phyloP scores from a whole-genome alignment of 352 stramenopile species.

The Elongisporangium anandrum region DNA sequence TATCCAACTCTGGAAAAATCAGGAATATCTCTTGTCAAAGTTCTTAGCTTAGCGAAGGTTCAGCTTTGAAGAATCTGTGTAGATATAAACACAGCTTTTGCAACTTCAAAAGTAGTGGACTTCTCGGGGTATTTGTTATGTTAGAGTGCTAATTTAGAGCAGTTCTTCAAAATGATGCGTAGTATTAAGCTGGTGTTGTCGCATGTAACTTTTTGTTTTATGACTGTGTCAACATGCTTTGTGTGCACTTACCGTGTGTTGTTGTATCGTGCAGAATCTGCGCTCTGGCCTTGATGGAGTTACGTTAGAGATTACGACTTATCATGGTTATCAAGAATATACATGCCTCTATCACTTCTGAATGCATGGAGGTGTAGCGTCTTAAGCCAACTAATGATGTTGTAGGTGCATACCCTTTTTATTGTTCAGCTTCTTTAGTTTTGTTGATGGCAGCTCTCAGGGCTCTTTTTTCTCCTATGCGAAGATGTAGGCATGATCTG shows the following conservation, averaged over 20 bases:
- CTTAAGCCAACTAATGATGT: background rate
- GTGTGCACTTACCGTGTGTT: background rate
- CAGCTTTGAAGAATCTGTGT: too few species aligned
- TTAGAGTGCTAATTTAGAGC: too few species aligned
- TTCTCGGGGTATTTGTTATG: too few species aligned
- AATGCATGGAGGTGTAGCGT: slow-evolving; percentile 45
- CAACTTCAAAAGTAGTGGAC: too few species aligned
- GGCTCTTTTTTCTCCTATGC: slow-evolving; percentile 54
- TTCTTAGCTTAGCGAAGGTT: too few species aligned
- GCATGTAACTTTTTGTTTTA: slow-evolving; percentile 21
- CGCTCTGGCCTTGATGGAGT: slow-evolving; percentile 57
- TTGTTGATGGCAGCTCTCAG: slow-evolving; percentile 13
- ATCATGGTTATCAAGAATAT: slow-evolving; percentile 82
- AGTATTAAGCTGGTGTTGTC: slow-evolving; percentile 49
- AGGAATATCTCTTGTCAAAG: too few species aligned
- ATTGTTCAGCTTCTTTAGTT: slow-evolving; percentile 7
- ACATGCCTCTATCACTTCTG: slow-evolving; percentile 90
- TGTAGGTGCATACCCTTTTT: too few species aligned
- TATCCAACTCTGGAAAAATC: too few species aligned
- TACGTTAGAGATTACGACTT: slow-evolving; percentile 75
- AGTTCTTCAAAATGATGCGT: too few species aligned
- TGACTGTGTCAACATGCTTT: background rate
- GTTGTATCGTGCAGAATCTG: too few species aligned
- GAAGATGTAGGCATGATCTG: slow-evolving; percentile 56
- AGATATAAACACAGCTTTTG: too few species aligned